These are phyloP conservation scores for Phytopythium ostracodes DNA, from an alignment of 352 stramenopile genomes.

Conservation along the genomic window DNA sequence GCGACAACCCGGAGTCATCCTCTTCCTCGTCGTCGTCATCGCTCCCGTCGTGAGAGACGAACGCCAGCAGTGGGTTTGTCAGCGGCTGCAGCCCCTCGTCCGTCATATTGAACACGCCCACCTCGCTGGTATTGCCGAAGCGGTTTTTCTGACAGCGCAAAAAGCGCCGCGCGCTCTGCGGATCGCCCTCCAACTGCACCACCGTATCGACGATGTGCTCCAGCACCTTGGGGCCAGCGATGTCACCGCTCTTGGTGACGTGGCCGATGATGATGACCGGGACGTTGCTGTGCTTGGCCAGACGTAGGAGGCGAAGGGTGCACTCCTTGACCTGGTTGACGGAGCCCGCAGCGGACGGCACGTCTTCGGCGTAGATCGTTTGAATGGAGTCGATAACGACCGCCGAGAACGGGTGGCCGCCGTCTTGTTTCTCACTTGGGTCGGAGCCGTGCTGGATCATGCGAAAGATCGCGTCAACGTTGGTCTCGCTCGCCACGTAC, in stretches of 20 bases:
- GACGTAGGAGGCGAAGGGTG: constrained; percentile 89
- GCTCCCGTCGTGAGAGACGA: constrained; percentile 48
- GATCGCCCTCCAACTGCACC: constrained; percentile 93
- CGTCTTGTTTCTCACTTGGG: constrained; percentile 1
- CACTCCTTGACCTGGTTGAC: constrained; percentile 96
- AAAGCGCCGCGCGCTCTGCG: constrained; percentile 81
- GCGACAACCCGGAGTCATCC: constrained; percentile 6
- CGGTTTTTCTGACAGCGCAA: constrained; percentile 94
- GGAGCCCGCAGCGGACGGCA: constrained; percentile 69
- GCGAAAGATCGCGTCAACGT: constrained; percentile 69
- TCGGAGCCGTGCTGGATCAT: constrained; percentile 38
- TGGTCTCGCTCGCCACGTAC: constrained; percentile 83
- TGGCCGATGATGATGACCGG: constrained; percentile 95
- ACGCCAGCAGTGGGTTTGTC: constrained; percentile 72
- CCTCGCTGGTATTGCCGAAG: constrained; percentile 94
- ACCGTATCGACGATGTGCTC: constrained; percentile 95
- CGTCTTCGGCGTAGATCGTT: constrained; percentile 91
- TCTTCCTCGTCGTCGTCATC: constrained; percentile 26
- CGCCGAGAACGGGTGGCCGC: constrained; percentile 33
- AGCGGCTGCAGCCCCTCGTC: constrained; percentile 77
- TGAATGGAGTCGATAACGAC: constrained; percentile 97
- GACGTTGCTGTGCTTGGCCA: constrained; percentile 91
- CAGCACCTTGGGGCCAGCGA: constrained; percentile 92
- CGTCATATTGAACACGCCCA: constrained; percentile 96
- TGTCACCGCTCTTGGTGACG: constrained; percentile 96